Percentiles rank a stretch among this genome's conserved stretches.
These are phyloP conservation scores for Asterophora lycoperdoides DNA, from an alignment of 768 basidiomycete species.

Conservation along the genomic window DNA sequence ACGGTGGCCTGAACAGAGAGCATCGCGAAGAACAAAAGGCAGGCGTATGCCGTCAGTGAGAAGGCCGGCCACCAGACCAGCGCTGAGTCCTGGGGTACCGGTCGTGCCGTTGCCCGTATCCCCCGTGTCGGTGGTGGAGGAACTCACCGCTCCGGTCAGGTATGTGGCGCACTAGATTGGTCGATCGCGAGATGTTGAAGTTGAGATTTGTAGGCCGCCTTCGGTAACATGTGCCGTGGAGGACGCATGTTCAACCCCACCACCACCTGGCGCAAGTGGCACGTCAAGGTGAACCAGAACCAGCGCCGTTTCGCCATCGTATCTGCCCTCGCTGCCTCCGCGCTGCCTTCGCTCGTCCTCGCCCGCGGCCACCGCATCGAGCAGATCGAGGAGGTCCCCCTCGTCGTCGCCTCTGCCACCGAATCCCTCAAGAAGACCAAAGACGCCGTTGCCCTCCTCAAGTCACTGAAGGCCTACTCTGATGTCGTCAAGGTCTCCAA, in stretches of 20 bases:
- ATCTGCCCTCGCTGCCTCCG: constrained; percentile 96
- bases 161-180: constrained; percentile 27
- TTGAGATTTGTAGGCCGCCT: constrained; percentile 67
- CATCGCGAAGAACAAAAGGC: constrained; percentile 96
- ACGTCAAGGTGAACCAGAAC: constrained; percentile 99
- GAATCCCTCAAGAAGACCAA: constrained; percentile 96
- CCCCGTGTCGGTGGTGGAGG: constrained; percentile 99
- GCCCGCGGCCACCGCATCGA: constrained; percentile 99
- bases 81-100: constrained; percentile 99
- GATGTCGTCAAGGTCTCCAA: constrained; percentile 98
- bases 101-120: constrained; percentile 99
- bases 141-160: constrained; percentile 97
- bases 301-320: constrained; percentile 97
- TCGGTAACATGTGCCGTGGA: constrained; percentile 99
- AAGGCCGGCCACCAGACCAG: constrained; percentile 99
- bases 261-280: constrained; percentile 99
- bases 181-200: constrained; percentile 3
- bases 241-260: constrained; percentile 99
- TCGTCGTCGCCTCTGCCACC: constrained; percentile 74
- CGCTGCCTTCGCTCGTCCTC: constrained; percentile 95
- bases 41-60: constrained; percentile 93
- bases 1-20: constrained; percentile 58
- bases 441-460: constrained; percentile 91
- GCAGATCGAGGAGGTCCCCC: constrained; percentile 92
- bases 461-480: constrained; percentile 80